Evolutionary conservation across 2,329 filamentous ascomycete genomes (phyloP).

Genomic region (Aspergillus terreus): DNA sequence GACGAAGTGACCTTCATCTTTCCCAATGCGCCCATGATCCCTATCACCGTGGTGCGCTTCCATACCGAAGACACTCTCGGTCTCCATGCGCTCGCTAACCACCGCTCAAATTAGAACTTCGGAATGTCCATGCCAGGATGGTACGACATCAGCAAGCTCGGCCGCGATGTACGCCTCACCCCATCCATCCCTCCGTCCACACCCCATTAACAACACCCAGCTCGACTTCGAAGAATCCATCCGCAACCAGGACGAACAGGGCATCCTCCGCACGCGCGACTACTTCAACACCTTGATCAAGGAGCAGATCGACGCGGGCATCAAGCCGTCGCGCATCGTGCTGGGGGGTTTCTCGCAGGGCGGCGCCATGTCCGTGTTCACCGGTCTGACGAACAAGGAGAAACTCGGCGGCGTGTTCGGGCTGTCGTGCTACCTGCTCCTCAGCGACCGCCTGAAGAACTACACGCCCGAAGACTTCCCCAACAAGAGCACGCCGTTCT

Average conservation of each 20-base stretch:
- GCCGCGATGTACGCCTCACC: slow-evolving; percentile 34
- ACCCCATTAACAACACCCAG: slow-evolving; percentile 19
- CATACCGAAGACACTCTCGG: no score
- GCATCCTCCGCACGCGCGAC: slow-evolving; percentile 68
- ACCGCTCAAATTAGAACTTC: slow-evolving; percentile 54
- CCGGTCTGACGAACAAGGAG: slow-evolving; percentile 67
- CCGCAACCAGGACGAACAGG: slow-evolving; percentile 54
- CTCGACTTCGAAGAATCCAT: slow-evolving; percentile 40
- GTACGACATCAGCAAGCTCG: slow-evolving; percentile 48
- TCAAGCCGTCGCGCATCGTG: slow-evolving; percentile 77
- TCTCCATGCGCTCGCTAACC: background rate
- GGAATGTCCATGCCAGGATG: slow-evolving; percentile 76
- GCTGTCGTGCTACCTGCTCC: slow-evolving; percentile 74
- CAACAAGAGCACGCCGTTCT: slow-evolving; percentile 75
- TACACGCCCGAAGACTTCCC: slow-evolving; percentile 52
- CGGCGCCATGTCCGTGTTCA: slow-evolving; percentile 79
- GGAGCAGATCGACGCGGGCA: slow-evolving; percentile 74
- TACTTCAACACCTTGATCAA: slow-evolving; percentile 79
- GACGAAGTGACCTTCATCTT: slow-evolving; percentile 92
- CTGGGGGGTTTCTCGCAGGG: slow-evolving; percentile 68
- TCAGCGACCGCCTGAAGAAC: slow-evolving; percentile 62
- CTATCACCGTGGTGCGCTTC: slow-evolving; percentile 67
- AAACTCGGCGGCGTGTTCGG: slow-evolving; percentile 87
- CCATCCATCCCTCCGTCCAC: slow-evolving; percentile 2
- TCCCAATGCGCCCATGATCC: slow-evolving; percentile 82